Evolutionary conservation across 2,329 filamentous ascomycete genomes (phyloP).

Genomic region (Botrytis byssoidea): DNA sequence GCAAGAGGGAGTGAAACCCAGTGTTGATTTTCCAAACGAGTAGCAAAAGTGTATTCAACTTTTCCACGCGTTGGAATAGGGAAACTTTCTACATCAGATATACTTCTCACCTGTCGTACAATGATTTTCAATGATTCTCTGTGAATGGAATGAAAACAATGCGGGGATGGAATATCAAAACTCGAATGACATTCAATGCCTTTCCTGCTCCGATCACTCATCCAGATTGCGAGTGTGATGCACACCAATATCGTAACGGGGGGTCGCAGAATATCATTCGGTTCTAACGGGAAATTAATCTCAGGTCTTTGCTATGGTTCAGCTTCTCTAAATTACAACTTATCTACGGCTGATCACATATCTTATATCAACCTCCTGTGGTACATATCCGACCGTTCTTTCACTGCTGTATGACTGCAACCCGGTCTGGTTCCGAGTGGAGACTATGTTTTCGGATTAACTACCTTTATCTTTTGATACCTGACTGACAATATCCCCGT

Average conservation of each 20-base stretch:
- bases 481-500: not conserved
- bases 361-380: slow-evolving; percentile 3
- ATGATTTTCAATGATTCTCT: not conserved
- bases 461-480: not conserved
- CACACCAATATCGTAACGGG: not conserved
- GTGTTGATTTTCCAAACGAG: not conserved
- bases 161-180: not conserved
- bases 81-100: not conserved
- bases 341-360: slow-evolving; percentile 16
- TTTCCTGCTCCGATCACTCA: not conserved
- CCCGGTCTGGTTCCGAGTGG: not conserved
- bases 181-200: not conserved
- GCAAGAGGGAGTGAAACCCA: not conserved
- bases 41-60: not conserved
- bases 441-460: not conserved
- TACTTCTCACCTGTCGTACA: not conserved
- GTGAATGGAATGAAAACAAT: not conserved
- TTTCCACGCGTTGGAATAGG: not conserved
- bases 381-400: not conserved
- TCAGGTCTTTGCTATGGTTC: slow-evolving; percentile 2
- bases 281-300: not conserved
- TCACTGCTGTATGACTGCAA: not conserved
- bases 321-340: not conserved
- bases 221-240: not conserved
- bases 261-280: not conserved